Evolutionary conservation across 768 basidiomycete genomes (phyloP), one percentile per base, ranked within the genome.

Genomic region (Lentinula lateritia): DNA sequence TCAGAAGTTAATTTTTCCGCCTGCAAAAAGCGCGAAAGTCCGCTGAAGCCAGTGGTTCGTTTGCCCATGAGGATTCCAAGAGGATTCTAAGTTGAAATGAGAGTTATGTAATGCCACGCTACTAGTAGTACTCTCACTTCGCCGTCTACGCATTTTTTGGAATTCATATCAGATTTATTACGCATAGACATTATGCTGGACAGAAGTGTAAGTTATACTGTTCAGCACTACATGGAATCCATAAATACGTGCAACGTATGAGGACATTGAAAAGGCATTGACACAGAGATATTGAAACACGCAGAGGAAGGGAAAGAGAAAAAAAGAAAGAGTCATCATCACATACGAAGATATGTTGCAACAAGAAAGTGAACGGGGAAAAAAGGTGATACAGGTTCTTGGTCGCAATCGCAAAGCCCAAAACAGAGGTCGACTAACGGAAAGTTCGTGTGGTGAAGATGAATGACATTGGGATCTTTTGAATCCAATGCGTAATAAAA

Each of bases 241-340:
- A 58, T 58, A 58, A 58, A 58, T 58, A 58, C 57, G 57, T 58
- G 57, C 57, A 58, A 58, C 57, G 57, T 58, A 58, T 39, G 42
- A 15, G 55, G 55, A 56, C 54, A 56, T 12, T 43, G 41, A 23
- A 38, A 57, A 28, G 41, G 23, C 23, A 57, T 9, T n/a, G 23
- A 20, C n/a, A 57, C 38, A 41, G n/a, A 15, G 28, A 53, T 50
- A 50, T 50, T 52, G 50, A 52, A n/a, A 52, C 50, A 52, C 50
- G 35, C n/a, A 35, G n/a, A 39, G 36, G 48, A 20, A 16, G 36
- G 15, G 35, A 28, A 38, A 46, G 7, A 35, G 32, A 52, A 10
- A 50, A 13, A 18, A 48, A 18, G 36, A 50, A 12, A 36, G 36
- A 28, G 9, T 28, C 15, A 28, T 15, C 23, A 50, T 6, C 20